Percentiles rank a stretch among this genome's conserved stretches.
Evolutionary conservation across 495 filamentous ascomycete species (phyloP).

Genomic region (Xylaria nigripes): DNA sequence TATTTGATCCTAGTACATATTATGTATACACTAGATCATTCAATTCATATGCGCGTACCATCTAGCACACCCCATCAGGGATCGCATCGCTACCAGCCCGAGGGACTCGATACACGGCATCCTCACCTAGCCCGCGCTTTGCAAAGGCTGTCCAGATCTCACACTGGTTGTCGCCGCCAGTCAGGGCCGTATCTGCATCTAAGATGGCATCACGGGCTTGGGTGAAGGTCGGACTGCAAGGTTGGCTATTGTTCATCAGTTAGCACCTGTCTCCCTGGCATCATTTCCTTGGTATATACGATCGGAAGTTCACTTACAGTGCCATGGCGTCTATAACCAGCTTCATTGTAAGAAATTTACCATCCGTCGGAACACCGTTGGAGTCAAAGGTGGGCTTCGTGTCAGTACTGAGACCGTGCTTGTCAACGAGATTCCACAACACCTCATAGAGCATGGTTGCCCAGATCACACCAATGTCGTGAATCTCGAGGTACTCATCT

Average conservation of each 20-base stretch:
- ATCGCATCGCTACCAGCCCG: constrained; percentile 22
- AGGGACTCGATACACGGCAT: constrained; percentile 21
- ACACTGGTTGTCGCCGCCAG: constrained; percentile 42
- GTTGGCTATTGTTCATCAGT: constrained; percentile 27
- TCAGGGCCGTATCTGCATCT: constrained; percentile 44
- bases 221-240: constrained; percentile 45
- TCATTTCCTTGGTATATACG: background rate
- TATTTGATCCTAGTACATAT: too few relatives aligned
- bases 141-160: constrained; percentile 47
- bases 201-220: constrained; percentile 45
- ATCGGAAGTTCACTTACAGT: constrained; percentile 22
- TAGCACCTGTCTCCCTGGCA: background rate
- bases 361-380: constrained; percentile 41
- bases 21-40: too few relatives aligned
- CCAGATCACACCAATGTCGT: constrained; percentile 45
- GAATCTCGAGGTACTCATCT: constrained; percentile 32
- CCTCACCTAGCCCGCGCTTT: constrained; percentile 40
- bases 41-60: background rate
- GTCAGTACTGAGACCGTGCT: constrained; percentile 38
- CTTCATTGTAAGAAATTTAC: constrained; percentile 44
- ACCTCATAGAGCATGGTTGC: constrained; percentile 47
- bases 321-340: constrained; percentile 46
- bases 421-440: constrained; percentile 46
- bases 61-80: constrained; percentile 24
- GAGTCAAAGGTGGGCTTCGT: constrained; percentile 34